Evolutionary conservation across 805 yeast genomes (phyloP), one percentile per base, ranked within the genome.

Genomic region (Barnettozyma vustinii): DNA sequence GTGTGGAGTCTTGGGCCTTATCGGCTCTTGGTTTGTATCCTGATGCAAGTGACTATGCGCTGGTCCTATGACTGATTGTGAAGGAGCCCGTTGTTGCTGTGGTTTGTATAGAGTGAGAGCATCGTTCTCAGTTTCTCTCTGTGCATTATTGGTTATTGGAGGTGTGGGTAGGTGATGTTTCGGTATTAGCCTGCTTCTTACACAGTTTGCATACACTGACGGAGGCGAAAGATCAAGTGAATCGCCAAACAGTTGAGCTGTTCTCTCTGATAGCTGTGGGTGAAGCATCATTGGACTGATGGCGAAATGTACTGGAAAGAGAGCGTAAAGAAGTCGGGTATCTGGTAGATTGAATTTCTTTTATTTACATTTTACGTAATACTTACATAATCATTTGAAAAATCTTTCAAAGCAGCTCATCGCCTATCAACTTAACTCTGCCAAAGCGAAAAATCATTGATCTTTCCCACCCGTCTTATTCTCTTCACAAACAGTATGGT

Each of bases 1-100:
- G 59, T 80, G 87, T 20, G 5, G 37, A 10, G 39, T 10, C 39
- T 16, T 16, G 9, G 19, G 39, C 21, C 15, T 36, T 36, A 12
- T 7, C 5, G 39, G 39, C 9, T 9, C 15, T 9, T 18, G 39
- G 6, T 36, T 7, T 18, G 21, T 23, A 23, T 23, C 6, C 10
- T 36, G 39, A 36, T 18, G 21, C 21, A 36, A 12, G 21, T 36
- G 41, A 15, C 27, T 16, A 37, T 37, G 41, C 16, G n/a, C 16
- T 4, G 27, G 27, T 13, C 12, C 20, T 16, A 36, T 36, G 39
- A 36, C 21, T 19, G 39, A 36, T 9, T 16, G 21, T 36, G 21
- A 9, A 3, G 9, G 39, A 7, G 19, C 9, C 13, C 9, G 15
- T 36, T 16, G 39, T 36, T 19, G 21, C 7, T 36, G 26, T 7